These are phyloP conservation scores for Didymella pomorum DNA, from an alignment of 2,329 filamentous ascomycete species.

Conservation along the genomic window DNA sequence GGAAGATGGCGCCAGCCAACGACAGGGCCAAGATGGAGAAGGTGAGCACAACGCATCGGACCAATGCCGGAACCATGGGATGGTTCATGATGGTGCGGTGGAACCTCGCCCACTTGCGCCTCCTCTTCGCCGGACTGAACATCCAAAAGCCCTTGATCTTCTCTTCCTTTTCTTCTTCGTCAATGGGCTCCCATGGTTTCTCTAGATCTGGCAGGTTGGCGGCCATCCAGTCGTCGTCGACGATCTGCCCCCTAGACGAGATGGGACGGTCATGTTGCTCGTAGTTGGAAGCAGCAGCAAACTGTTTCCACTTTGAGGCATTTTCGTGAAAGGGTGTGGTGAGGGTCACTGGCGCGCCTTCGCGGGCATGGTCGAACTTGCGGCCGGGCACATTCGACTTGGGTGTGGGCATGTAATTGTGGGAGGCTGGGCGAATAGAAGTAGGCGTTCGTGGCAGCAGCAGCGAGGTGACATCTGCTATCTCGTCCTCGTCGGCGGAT, in stretches of 20 bases:
- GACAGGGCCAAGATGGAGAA: constrained; percentile 85
- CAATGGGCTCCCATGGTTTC: constrained; percentile 62
- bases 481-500: constrained; percentile 48
- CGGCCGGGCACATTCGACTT: constrained; percentile 50
- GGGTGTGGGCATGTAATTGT: constrained; percentile 51
- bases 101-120: constrained; percentile 65
- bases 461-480: constrained; percentile 39
- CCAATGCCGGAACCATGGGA: constrained; percentile 83
- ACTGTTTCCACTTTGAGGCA: constrained; percentile 52
- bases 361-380: constrained; percentile 51
- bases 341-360: constrained; percentile 49
- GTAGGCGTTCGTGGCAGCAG: constrained; percentile 49
- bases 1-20: constrained; percentile 77
- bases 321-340: constrained; percentile 44
- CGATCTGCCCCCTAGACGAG: constrained; percentile 46
- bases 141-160: constrained; percentile 60
- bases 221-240: constrained; percentile 57
- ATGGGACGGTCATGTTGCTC: constrained; percentile 37
- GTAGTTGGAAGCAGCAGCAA: constrained; percentile 45
- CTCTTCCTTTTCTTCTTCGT: constrained; percentile 60
- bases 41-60: constrained; percentile 81
- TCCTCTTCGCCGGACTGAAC: constrained; percentile 57
- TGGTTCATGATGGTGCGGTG: constrained; percentile 78
- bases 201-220: constrained; percentile 58
- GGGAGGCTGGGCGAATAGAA: constrained; percentile 45